A percentile compares a stretch with the other conserved stretches of the same genome.
Conservation (phyloP, 176 grass and related monocot species). For the Chloris gayana region DNA sequence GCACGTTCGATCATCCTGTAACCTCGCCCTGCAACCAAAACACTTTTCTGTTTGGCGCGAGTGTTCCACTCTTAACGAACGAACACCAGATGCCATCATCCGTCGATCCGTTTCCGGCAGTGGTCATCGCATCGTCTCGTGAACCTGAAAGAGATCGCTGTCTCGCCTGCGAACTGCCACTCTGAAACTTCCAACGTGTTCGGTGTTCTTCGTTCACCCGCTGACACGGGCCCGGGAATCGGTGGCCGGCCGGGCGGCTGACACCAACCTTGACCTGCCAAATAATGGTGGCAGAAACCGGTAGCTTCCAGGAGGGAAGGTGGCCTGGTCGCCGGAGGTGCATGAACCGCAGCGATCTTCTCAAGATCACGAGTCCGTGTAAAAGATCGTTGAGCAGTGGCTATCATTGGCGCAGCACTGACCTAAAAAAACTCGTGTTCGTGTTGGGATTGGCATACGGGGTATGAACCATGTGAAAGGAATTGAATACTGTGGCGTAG, state of each 20-base stretch:
- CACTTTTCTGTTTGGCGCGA: conserved; percentile 17
- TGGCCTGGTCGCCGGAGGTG: conserved; percentile 22
- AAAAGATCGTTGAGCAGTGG: conserved; percentile 37
- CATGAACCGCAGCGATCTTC: conserved; percentile 32
- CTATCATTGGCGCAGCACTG: conserved; percentile 2
- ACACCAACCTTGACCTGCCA: conserved; percentile 32
- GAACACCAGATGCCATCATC: background rate
- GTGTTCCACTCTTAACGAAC: conserved; percentile 23
- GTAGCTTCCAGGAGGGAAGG: conserved; percentile 40
- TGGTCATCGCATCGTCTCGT: background rate
- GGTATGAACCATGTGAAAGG: conserved; percentile 52
- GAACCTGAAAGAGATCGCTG: conserved; percentile 14
- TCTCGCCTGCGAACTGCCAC: background rate
- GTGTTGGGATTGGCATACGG: conserved; percentile 24
- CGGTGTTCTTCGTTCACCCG: background rate
- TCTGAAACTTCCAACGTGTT: conserved; percentile 17
- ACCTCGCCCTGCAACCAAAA: conserved; percentile 11
- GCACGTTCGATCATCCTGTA: background rate
- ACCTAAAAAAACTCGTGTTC: conserved; percentile 33
- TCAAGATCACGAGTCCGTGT: background rate
- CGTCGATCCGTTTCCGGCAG: background rate
- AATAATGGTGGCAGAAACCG: conserved; percentile 13
- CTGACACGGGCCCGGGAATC: background rate
- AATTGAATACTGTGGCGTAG: conserved; percentile 53
- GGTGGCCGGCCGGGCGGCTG: conserved; percentile 18